Percentiles rank a stretch among this genome's conserved stretches.
These are phyloP conservation scores for Sanghuangporus sanghuang DNA, from an alignment of 1,284 basidiomycete species.

Conservation along the genomic window DNA sequence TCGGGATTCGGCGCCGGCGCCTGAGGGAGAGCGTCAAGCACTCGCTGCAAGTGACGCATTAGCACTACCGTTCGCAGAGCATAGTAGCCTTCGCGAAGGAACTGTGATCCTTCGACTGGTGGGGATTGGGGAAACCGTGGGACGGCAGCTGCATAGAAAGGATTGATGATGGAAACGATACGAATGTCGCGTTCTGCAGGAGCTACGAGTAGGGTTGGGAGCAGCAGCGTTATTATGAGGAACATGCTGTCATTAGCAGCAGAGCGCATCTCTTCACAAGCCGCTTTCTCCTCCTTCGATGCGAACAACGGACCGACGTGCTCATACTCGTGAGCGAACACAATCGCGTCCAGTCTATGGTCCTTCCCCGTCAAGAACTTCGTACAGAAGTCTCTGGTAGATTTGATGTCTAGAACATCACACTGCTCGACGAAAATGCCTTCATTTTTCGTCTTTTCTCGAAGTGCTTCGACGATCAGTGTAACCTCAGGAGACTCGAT, in stretches of 20 bases:
- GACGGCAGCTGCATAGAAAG: constrained; percentile 75
- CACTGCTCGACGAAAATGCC: constrained; percentile 72
- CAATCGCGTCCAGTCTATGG: constrained; percentile 61
- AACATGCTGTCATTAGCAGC: constrained; percentile 54
- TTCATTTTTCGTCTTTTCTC: constrained; percentile 64
- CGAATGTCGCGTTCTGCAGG: constrained; percentile 82
- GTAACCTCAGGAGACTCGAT: constrained; percentile 48
- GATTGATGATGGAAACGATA: constrained; percentile 76
- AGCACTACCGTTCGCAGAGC: constrained; percentile 60
- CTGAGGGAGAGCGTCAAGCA: constrained; percentile 69
- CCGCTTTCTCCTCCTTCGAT: constrained; percentile 20
- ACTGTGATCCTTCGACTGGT: constrained; percentile 30
- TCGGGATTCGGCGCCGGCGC: constrained; percentile 52
- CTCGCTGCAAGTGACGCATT: constrained; percentile 69
- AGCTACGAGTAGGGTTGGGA: constrained; percentile 72
- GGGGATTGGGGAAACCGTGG: constrained; percentile 35
- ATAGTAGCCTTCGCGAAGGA: constrained; percentile 58
- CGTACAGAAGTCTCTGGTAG: constrained; percentile 62
- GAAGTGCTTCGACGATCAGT: constrained; percentile 58
- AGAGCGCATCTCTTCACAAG: constrained; percentile 27
- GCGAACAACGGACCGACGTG: constrained; percentile 49
- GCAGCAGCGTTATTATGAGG: constrained; percentile 69
- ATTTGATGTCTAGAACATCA: constrained; percentile 55
- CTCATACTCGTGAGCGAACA: constrained; percentile 70
- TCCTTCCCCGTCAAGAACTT: constrained; percentile 59